Evolutionary conservation across 768 basidiomycete genomes (phyloP), one percentile per base, ranked within the genome.

Genomic region (Infundibulicybe gibba): DNA sequence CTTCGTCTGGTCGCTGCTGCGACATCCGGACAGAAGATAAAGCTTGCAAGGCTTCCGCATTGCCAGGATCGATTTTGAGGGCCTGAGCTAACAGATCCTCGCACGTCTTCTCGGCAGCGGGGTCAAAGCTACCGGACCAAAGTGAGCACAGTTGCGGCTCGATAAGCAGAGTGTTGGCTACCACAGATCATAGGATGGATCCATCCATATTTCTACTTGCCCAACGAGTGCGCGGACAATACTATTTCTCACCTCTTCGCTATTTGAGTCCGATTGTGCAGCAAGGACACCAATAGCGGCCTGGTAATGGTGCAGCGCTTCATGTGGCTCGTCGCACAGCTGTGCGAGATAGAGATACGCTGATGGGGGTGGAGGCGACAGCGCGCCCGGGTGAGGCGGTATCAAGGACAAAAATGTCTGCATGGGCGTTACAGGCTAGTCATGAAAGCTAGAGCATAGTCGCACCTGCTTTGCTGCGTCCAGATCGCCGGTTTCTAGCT

Each of bases 201-300:
- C 89, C 92, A 97, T 95, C 93, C 93, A 97, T 13, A 94, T 88
- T 61, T 95, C 94, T 19, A 94, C 86, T 77, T 94, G 93, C 6
- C 87, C 87, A 25, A 93, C 76, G 16, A 94, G 75, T 6, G 90
- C 90, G 34, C 86, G 75, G 10, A 93, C 83, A 47, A 86, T 82
- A 58, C 81, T 89, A 30, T 65, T 75, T 58, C 72, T 83, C 41
- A 83, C 61, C 54, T 89, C 85, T 48, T 87, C 82, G 52, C 79
- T 80, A 43, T 64, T 71, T 48, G 60, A 66, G 6, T 55, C 37
- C 14, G 54, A 65, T 54, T 86, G 85, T 2, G 63, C 71, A 6
- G 69, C 69, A 15, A 91, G 67, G 44, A 88, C 76, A 55, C 86
- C 83, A 43, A 91, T 79, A 9, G 90, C 91, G n/a, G 83, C 74